Percentiles rank a stretch among this genome's conserved stretches.
Evolutionary conservation across 75 land plant species (phyloP).

Genomic region (Cunninghamia lanceolata): DNA sequence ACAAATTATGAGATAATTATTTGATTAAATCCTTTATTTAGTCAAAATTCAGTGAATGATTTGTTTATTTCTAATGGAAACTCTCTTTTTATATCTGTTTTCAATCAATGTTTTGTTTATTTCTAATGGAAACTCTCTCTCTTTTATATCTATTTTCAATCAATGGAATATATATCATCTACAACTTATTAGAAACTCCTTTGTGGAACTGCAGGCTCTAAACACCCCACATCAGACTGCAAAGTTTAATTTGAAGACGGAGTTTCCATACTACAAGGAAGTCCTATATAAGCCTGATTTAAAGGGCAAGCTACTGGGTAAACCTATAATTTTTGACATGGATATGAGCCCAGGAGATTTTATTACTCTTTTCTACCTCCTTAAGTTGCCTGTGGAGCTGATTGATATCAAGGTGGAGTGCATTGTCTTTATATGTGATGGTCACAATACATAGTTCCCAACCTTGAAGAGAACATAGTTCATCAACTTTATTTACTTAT

Average conservation of each 20-base stretch:
- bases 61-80: conserved; percentile 1
- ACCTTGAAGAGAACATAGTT: background rate
- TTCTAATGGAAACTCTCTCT: background rate
- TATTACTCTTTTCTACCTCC: conserved; percentile 70
- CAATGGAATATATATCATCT: background rate
- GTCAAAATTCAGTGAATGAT: background rate
- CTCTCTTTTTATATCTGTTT: background rate
- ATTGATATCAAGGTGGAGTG: conserved; percentile 69
- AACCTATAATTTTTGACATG: conserved; percentile 77
- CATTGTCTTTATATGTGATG: background rate
- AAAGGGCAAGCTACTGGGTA: conserved; percentile 28
- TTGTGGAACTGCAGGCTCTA: conserved; percentile 45
- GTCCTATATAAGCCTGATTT: conserved; percentile 51
- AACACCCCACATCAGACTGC: conserved; percentile 54
- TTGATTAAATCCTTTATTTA: background rate
- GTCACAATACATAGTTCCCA: conserved; percentile 3
- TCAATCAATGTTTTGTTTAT: background rate
- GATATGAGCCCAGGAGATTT: conserved; percentile 94
- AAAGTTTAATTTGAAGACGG: conserved; percentile 59
- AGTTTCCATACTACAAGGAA: conserved; percentile 64
- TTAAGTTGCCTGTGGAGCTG: conserved; percentile 64
- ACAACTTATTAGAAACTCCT: background rate
- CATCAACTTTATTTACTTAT: background rate
- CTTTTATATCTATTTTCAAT: background rate
- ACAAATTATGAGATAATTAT: background rate